phyloP scores from a whole-genome alignment of 2,329 filamentous ascomycete species.

The Colletotrichum cereale region DNA sequence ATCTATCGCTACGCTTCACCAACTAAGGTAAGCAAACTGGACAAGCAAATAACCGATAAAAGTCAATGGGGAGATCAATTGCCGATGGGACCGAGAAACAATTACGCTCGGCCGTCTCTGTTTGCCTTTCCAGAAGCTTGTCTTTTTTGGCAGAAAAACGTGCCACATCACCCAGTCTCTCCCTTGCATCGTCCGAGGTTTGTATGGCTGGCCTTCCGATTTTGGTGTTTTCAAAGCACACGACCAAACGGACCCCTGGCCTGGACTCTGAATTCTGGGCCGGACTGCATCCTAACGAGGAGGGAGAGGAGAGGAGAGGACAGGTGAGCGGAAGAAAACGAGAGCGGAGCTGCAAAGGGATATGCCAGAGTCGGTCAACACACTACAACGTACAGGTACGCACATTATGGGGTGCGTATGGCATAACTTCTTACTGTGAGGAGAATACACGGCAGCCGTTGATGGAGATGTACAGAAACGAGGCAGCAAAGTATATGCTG shows the following conservation, averaged over 20 bases:
- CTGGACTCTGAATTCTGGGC: constrained; percentile 1
- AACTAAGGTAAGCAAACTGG: not conserved
- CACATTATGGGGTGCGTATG: no score
- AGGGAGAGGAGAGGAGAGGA: not conserved
- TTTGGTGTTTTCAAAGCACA: constrained; percentile 21
- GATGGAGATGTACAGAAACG: constrained; percentile 7
- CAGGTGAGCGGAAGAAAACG: not conserved
- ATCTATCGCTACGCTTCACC: not conserved
- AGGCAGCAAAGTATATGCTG: constrained; percentile 23
- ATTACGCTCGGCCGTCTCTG: constrained; percentile 12
- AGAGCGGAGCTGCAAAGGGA: not conserved
- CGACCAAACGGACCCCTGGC: not conserved
- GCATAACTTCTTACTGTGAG: not conserved
- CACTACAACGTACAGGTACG: not conserved
- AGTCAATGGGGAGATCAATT: constrained; percentile 14
- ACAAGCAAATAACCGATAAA: constrained; percentile 5
- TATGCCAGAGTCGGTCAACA: constrained; percentile 10
- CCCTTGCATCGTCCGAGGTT: constrained; percentile 38
- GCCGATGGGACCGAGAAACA: constrained; percentile 2
- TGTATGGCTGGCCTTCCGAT: constrained; percentile 22
- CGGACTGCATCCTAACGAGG: not conserved
- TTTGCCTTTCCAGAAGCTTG: constrained; percentile 1
- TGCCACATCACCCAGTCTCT: constrained; percentile 29
- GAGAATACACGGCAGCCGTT: not conserved
- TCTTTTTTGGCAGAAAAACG: constrained; percentile 8